Conservation (phyloP, 2,329 filamentous ascomycete species). For the Beauveria pseudobassiana region DNA sequence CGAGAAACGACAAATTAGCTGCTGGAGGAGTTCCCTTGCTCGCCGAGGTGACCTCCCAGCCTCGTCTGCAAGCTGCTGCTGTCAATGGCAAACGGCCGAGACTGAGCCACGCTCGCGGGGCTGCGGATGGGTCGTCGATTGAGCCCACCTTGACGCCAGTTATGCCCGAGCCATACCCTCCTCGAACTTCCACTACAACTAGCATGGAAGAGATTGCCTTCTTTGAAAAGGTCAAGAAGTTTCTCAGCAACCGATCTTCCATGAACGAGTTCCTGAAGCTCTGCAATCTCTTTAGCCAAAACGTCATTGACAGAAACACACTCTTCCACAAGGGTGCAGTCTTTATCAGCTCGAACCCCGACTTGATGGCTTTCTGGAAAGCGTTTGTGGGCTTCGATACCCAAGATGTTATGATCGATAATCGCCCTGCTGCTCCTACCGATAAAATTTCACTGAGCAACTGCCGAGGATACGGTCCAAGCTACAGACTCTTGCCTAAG, state of each 20-base stretch:
- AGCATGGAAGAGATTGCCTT: constrained; percentile 82
- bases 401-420: constrained; percentile 71
- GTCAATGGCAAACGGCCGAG: constrained; percentile 60
- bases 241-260: constrained; percentile 81
- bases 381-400: constrained; percentile 72
- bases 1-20: constrained; percentile 50
- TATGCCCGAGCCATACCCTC: constrained; percentile 78
- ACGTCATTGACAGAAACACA: constrained; percentile 79
- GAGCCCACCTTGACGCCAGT: constrained; percentile 85
- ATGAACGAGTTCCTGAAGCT: constrained; percentile 97
- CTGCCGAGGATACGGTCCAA: constrained; percentile 90
- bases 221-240: constrained; percentile 96
- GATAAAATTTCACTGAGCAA: constrained; percentile 90
- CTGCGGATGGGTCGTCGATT: constrained; percentile 53
- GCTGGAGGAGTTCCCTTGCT: constrained; percentile 40
- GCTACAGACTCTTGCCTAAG: constrained; percentile 87
- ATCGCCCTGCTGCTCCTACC: constrained; percentile 64
- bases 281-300: constrained; percentile 89
- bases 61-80: constrained; percentile 24
- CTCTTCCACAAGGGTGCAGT: constrained; percentile 74
- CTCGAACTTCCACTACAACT: constrained; percentile 64
- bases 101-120: constrained; percentile 59
- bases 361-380: constrained; percentile 86
- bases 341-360: constrained; percentile 82
- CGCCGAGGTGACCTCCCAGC: constrained; percentile 33